Evolutionary conservation across 2,329 filamentous ascomycete species (phyloP), one percentile per base, ranked within the genome.

Genomic region (Pseudogymnoascus sp.): DNA sequence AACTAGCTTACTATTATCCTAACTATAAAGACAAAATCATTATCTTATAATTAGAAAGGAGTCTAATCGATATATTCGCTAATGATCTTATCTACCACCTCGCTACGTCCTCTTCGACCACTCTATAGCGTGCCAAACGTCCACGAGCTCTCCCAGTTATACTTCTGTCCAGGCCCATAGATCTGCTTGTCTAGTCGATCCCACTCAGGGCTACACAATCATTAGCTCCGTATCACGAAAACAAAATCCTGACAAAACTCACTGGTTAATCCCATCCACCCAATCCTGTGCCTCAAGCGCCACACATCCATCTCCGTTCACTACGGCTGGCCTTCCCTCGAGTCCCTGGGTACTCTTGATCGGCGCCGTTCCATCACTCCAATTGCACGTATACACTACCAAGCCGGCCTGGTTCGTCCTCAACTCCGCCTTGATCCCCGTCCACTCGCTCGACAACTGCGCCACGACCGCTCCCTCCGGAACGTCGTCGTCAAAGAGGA

Each of bases 231-330:
- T 61, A 42, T 36, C 42, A 60, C 45, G 13, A 52, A 52, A 31
- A 10, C 1, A 52, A 31, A 31, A 31, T 6, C n/a, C n/a, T n/a
- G n/a, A n/a, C n/a, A n/a, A 31, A 3, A 52, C 45, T 52, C 45
- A 33, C 45, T 88, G 81, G 72, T 91, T 92, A 73, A 92, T 89
- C 2, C 82, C 88, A 71, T 91, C 87, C 64, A 89, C 88, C 78
- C 85, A 92, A 70, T 89, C 87, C 72, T 91, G 84, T 2, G 88
- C 85, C 75, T 92, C 89, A 70, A 92, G 84, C 33, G 90, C 89
- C 5, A 91, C 72, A 70, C 88, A 92, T 18, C 86, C 87, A 69
- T 86, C 87, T 71, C 87, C 72, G 61, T 77, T 75, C 6, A 84
- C 79, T 37, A 67, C 65, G 65, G 72, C 77, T 45, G 69, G 73